Conservation (phyloP, 2,329 filamentous ascomycete genomes). For the Zelopaecilomyces penicillatus region DNA sequence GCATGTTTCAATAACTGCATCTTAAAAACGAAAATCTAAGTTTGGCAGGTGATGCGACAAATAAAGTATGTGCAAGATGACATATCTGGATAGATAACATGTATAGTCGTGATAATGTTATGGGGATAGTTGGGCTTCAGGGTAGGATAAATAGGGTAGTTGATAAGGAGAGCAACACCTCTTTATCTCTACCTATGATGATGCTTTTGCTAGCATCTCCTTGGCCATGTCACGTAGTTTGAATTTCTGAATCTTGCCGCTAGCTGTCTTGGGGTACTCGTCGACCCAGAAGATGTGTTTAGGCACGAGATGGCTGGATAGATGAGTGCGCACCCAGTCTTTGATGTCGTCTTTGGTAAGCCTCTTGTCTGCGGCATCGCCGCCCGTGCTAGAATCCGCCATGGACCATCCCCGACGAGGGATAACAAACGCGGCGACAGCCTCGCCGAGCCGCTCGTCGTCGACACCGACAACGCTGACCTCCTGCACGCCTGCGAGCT, state of each 20-base stretch:
- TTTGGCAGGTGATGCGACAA: too few species aligned
- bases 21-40: too few species aligned
- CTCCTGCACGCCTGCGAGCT: conserved; percentile 61
- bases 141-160: too few species aligned
- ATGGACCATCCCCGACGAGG: conserved; percentile 24
- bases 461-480: conserved; percentile 77
- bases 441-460: conserved; percentile 77
- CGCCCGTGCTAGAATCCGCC: conserved; percentile 16
- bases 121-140: too few species aligned
- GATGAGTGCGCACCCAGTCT: conserved; percentile 59
- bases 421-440: conserved; percentile 76
- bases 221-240: conserved; percentile 62
- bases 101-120: too few species aligned
- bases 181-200: not conserved
- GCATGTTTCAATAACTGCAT: too few species aligned
- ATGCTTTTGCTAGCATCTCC: conserved; percentile 20
- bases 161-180: too few species aligned
- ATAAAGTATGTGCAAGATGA: too few species aligned
- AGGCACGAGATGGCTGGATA: conserved; percentile 72
- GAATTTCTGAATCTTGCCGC: conserved; percentile 95
- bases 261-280: conserved; percentile 88
- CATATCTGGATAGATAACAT: too few species aligned
- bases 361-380: conserved; percentile 14
- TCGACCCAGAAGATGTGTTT: conserved; percentile 83
- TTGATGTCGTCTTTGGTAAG: conserved; percentile 54